A percentile compares a stretch with the other conserved stretches of the same genome.
Evolutionary conservation across 345 rosid genomes (phyloP).

Genomic region (Brassica incana): DNA sequence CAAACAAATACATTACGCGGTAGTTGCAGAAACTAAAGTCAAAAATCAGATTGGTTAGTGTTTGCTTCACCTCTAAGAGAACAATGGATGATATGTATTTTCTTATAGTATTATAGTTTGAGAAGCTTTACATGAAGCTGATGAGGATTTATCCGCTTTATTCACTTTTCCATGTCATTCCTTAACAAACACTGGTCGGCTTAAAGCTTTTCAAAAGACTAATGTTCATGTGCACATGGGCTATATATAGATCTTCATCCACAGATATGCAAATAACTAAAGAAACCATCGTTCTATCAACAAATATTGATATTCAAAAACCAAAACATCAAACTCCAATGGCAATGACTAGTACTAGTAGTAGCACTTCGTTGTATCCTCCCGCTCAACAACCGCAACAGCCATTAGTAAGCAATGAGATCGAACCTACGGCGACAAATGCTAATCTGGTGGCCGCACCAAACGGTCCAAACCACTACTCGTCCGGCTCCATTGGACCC

Average conservation of each 20-base stretch:
- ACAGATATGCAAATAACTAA: neutral
- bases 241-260: slow-evolving; percentile 6
- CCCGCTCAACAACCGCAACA: slow-evolving; percentile 33
- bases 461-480: slow-evolving; percentile 22
- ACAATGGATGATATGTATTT: neutral
- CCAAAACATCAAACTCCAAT: slow-evolving; percentile 10
- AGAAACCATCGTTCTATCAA: neutral
- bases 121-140: slow-evolving; percentile 37
- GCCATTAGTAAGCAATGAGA: slow-evolving; percentile 14
- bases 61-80: slow-evolving; percentile 41
- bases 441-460: slow-evolving; percentile 29
- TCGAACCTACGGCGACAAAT: slow-evolving; percentile 22
- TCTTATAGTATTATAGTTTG: neutral
- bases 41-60: neutral
- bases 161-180: slow-evolving; percentile 39
- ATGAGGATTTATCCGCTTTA: slow-evolving; percentile 34
- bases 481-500: slow-evolving; percentile 69
- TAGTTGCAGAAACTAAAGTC: neutral
- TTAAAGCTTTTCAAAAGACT: slow-evolving; percentile 19
- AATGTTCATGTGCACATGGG: slow-evolving; percentile 24
- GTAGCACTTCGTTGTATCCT: slow-evolving; percentile 30
- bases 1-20: neutral
- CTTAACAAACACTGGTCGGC: slow-evolving; percentile 29
- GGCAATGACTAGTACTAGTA: slow-evolving; percentile 23
- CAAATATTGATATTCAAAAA: neutral